A percentile compares a stretch with the other conserved stretches of the same genome.
Evolutionary conservation across 305 asterid genomes (phyloP).

Genomic region (Fraxinus paxiana): DNA sequence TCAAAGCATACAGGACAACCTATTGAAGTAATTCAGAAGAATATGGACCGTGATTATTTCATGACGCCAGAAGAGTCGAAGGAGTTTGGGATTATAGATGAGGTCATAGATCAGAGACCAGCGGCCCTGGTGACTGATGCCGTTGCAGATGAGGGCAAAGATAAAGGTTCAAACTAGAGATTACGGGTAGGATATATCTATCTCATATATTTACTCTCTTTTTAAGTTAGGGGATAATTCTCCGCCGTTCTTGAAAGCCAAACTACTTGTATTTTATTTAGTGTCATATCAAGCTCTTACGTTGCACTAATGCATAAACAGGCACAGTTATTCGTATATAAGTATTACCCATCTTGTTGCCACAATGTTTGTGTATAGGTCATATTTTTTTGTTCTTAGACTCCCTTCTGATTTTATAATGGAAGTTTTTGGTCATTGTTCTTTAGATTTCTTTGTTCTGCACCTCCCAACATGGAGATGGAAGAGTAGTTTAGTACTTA

Average conservation of each 20-base stretch:
- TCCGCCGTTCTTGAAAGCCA: background rate
- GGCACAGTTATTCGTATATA: background rate
- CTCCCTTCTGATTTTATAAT: background rate
- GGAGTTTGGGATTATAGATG: slow-evolving; percentile 88
- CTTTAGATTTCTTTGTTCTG: background rate
- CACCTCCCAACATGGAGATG: background rate
- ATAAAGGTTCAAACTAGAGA: slow-evolving; percentile 53
- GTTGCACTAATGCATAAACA: background rate
- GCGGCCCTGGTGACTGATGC: slow-evolving; percentile 67
- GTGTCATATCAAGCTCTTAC: background rate
- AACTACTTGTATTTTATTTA: background rate
- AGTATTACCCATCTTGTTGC: background rate
- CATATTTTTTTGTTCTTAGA: background rate
- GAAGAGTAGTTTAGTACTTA: background rate
- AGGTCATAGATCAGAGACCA: slow-evolving; percentile 83
- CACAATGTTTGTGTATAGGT: background rate
- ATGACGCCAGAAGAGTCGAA: slow-evolving; percentile 92
- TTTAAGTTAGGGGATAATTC: background rate
- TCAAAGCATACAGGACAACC: slow-evolving; percentile 82
- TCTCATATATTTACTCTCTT: slow-evolving; percentile 6
- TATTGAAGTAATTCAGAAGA: slow-evolving; percentile 56
- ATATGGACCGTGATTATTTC: slow-evolving; percentile 88
- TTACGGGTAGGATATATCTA: slow-evolving; percentile 34
- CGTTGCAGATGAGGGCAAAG: slow-evolving; percentile 52
- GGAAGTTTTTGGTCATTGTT: background rate